Evolutionary conservation across 2,329 filamentous ascomycete genomes (phyloP), one percentile per base, ranked within the genome.

Genomic region (Cladorrhinum sp.): DNA sequence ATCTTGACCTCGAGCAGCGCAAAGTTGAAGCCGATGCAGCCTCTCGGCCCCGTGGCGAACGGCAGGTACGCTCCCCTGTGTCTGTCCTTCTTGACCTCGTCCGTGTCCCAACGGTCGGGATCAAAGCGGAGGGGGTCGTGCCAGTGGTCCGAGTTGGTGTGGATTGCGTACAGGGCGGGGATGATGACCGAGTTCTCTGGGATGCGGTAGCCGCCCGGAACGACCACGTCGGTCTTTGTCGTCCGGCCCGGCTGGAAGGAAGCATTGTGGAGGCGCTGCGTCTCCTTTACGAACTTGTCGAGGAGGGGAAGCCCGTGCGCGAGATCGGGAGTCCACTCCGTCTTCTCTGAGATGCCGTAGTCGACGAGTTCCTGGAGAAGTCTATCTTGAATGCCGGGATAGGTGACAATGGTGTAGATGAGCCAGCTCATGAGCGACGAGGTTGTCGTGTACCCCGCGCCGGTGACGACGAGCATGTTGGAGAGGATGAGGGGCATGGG

Each of bases 21-120:
- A 69, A 87, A 86, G 71, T 86, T 87, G 77, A 86, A 87, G 0
- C 85, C 85, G 58, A 88, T 83, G 62, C 85, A 88, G 73, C 79
- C 80, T 1, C 85, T 75, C 0, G 76, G 79, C 0, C 85, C 85
- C 0, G 78, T 74, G 0, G 80, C 84, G 63, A 88, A 88, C 0
- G 85, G 85, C 2, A 82, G 74, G 65, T 87, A 88, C 0, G 80
- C 74, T 1, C 76, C 78, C 27, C 77, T 77, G 50, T 80, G 81
- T 1, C 78, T 69, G 5, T 29, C 25, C 64, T 77, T 78, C 73
- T 82, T 83, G 58, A 84, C 82, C 12, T 75, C 72, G 0, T 81
- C 78, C 0, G 78, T 78, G 62, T 81, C 79, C 85, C 85, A 87
- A 2, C 85, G 74, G 61, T 87, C 84, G 0, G 84, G 82, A 64